Evolutionary conservation across 257 asterid genomes (phyloP).

Genomic region (Lycium barbarum): DNA sequence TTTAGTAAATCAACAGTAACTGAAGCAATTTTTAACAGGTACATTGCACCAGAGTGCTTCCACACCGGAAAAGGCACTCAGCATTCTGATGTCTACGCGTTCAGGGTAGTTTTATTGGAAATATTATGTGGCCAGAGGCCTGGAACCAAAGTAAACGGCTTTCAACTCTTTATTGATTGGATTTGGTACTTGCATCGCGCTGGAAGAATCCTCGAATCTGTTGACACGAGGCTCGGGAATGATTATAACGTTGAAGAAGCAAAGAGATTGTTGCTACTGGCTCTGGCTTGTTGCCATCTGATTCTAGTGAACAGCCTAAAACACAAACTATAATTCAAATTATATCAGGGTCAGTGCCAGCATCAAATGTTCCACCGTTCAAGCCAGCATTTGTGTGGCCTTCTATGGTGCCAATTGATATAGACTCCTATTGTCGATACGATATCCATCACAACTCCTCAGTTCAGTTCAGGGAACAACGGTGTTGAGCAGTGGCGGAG

Average conservation of each 20-base stretch:
- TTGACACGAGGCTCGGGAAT: constrained; percentile 38
- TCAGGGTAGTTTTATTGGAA: constrained; percentile 50
- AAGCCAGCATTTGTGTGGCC: constrained; percentile 60
- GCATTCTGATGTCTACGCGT: constrained; percentile 51
- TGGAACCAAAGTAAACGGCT: constrained; percentile 39
- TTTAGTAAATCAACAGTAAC: too few relatives aligned
- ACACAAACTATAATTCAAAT: constrained; percentile 44
- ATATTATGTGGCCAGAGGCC: constrained; percentile 42
- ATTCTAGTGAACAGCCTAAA: constrained; percentile 46
- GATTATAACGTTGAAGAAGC: constrained; percentile 48
- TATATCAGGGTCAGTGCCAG: constrained; percentile 36
- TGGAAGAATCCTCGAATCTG: constrained; percentile 40
- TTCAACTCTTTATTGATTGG: constrained; percentile 44
- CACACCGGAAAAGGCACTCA: constrained; percentile 51
- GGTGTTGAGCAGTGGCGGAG: too few relatives aligned
- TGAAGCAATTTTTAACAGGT: not conserved
- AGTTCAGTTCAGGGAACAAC: constrained; percentile 55
- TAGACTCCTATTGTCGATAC: constrained; percentile 36
- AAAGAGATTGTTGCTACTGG: constrained; percentile 44
- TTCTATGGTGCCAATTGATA: constrained; percentile 30
- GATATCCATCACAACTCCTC: constrained; percentile 45
- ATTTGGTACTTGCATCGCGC: constrained; percentile 50
- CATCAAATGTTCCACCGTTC: constrained; percentile 46
- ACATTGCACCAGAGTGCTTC: constrained; percentile 53
- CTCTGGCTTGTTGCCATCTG: constrained; percentile 60